A percentile compares a stretch with the other conserved stretches of the same genome.
Evolutionary conservation across 1,139 yeast species (phyloP).

Genomic region (Yamadazyma diddensiae): DNA sequence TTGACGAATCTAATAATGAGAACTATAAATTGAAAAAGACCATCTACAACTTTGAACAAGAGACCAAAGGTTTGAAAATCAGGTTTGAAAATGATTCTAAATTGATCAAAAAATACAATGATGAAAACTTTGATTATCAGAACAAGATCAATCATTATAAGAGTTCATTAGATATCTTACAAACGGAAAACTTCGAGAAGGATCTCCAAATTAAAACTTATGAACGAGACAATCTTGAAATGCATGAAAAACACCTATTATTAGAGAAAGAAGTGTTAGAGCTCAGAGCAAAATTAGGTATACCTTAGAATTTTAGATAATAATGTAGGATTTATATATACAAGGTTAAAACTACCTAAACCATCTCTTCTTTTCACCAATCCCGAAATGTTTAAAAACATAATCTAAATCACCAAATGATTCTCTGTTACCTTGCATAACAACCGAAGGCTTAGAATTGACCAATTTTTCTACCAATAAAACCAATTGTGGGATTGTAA

Average conservation of each 20-base stretch:
- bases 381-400: constrained; percentile 66
- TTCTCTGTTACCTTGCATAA: constrained; percentile 85
- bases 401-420: constrained; percentile 79
- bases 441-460: constrained; percentile 78
- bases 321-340: constrained; percentile 3
- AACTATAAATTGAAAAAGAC: constrained; percentile 31
- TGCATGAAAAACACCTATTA: constrained; percentile 51
- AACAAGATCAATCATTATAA: constrained; percentile 39
- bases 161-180: constrained; percentile 33
- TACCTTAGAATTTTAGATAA: constrained; percentile 8
- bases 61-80: constrained; percentile 34
- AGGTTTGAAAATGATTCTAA: constrained; percentile 35
- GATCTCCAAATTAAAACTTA: constrained; percentile 32
- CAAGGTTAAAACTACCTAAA: constrained; percentile 13
- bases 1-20: constrained; percentile 30
- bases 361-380: constrained; percentile 29
- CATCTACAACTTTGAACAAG: constrained; percentile 31
- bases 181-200: constrained; percentile 40
- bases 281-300: constrained; percentile 46
- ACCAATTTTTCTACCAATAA: constrained; percentile 75
- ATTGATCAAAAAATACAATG: constrained; percentile 43
- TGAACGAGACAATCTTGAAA: constrained; percentile 42
- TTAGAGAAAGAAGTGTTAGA: constrained; percentile 66
- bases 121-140: constrained; percentile 46
- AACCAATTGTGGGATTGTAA: constrained; percentile 66